phyloP scores from a whole-genome alignment of 2,329 filamentous ascomycete genomes.

The Teratosphaeria pseudoeucalypti region DNA sequence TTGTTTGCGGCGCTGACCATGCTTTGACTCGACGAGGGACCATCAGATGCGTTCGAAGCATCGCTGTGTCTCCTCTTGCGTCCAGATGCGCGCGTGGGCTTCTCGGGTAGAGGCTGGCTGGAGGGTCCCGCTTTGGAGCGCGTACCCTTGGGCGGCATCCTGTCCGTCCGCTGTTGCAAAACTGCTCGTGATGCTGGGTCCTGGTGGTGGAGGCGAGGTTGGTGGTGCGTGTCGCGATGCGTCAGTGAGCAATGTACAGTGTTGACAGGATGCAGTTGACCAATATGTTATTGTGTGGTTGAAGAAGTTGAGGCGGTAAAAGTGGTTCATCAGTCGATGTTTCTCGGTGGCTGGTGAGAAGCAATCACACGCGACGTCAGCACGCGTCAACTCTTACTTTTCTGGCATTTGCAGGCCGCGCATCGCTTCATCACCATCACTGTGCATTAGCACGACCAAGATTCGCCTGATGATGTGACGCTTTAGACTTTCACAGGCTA shows the following conservation, averaged over 20 bases:
- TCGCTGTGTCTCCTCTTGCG: slow-evolving; percentile 20
- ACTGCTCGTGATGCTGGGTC: neutral
- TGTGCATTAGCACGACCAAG: neutral
- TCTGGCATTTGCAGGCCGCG: neutral
- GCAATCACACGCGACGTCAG: neutral
- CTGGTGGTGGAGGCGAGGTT: neutral
- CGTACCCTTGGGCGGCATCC: slow-evolving; percentile 19
- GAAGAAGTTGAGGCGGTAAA: neutral
- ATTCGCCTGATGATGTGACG: neutral
- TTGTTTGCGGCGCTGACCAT: slow-evolving; percentile 10
- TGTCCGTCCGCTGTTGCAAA: slow-evolving; percentile 1
- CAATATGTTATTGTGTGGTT: neutral
- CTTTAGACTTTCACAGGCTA: too few species aligned
- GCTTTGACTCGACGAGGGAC: slow-evolving; percentile 9
- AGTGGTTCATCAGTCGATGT: neutral
- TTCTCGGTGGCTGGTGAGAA: neutral
- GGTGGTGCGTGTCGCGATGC: neutral
- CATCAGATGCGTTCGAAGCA: slow-evolving; percentile 16
- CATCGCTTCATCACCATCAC: neutral
- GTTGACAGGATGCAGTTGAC: neutral
- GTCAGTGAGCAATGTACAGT: neutral
- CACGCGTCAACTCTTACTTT: neutral
- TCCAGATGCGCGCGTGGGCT: slow-evolving; percentile 9
- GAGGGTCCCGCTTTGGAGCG: slow-evolving; percentile 2
- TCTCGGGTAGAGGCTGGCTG: slow-evolving; percentile 5